Conservation (phyloP, 2,329 filamentous ascomycete genomes). For the Huntiella moniliformis region DNA sequence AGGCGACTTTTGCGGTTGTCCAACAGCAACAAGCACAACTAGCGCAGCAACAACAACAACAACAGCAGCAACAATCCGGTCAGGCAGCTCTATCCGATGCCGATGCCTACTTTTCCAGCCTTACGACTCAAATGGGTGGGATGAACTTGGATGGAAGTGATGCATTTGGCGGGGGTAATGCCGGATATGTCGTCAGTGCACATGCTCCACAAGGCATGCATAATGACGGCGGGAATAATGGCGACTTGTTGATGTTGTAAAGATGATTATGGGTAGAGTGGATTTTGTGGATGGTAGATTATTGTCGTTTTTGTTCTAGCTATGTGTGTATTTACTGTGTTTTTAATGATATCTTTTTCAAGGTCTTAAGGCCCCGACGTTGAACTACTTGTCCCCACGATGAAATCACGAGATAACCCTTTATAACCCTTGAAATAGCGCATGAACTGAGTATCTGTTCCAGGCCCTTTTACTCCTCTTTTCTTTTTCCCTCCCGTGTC, state of each 20-base stretch:
- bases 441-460: too few relatives aligned
- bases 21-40: not conserved
- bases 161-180: constrained; percentile 37
- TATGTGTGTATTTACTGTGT: too few relatives aligned
- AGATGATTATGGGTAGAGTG: not conserved
- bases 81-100: constrained; percentile 54
- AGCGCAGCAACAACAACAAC: not conserved
- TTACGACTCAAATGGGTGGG: constrained; percentile 57
- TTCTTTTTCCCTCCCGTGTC: too few relatives aligned
- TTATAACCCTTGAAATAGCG: too few relatives aligned
- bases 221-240: constrained; percentile 43
- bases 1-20: constrained; percentile 16
- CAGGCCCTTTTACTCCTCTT: too few relatives aligned
- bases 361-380: not conserved
- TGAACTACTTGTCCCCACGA: not conserved
- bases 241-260: constrained; percentile 51
- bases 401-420: too few relatives aligned
- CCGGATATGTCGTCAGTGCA: constrained; percentile 60
- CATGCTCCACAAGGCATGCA: constrained; percentile 57
- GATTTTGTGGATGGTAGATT: not conserved
- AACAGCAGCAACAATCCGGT: not conserved
- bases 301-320: not conserved
- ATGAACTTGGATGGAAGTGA: constrained; percentile 49
- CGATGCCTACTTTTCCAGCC: constrained; percentile 71
- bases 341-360: not conserved